Percentiles rank a stretch among this genome's conserved stretches.
These are phyloP conservation scores for Syncephalastrum sp. DNA, from an alignment of 371 early-diverging fungal genomes.

Conservation along the genomic window DNA sequence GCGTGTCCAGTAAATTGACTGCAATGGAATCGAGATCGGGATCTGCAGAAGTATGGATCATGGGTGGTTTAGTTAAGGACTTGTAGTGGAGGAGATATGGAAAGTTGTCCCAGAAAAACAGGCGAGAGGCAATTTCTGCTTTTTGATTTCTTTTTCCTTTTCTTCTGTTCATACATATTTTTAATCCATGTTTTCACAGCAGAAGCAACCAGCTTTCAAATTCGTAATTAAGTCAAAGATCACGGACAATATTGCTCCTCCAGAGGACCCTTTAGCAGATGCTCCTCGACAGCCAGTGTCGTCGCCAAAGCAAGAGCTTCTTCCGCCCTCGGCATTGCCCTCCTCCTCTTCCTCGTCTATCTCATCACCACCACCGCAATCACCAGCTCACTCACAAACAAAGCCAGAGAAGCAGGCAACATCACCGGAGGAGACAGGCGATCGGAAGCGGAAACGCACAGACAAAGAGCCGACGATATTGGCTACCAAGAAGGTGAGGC, in stretches of 20 bases:
- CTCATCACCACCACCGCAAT: not conserved
- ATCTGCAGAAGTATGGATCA: not conserved
- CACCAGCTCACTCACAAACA: not conserved
- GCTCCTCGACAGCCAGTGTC: not conserved
- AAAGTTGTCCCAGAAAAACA: not conserved
- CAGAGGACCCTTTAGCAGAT: not conserved
- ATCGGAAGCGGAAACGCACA: conserved; percentile 41
- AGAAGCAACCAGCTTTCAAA: conserved; percentile 41
- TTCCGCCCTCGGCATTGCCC: not conserved
- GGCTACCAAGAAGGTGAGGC: conserved; percentile 36
- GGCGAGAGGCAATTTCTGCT: not conserved
- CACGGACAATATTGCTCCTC: conserved; percentile 6
- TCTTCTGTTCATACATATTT: conserved; percentile 1
- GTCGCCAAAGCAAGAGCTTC: not conserved
- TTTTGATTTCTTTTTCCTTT: not conserved
- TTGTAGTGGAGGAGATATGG: not conserved
- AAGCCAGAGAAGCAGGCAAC: not conserved
- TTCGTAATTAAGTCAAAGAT: conserved; percentile 44
- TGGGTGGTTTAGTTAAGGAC: not conserved
- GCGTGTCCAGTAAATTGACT: too few species aligned
- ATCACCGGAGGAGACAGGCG: conserved; percentile 10
- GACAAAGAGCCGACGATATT: conserved; percentile 24
- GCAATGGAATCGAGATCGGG: not conserved
- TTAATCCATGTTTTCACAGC: conserved; percentile 34
- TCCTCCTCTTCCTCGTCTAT: not conserved